Evolutionary conservation across 2,329 filamentous ascomycete genomes (phyloP).

Genomic region (Venturiaceae sp.): DNA sequence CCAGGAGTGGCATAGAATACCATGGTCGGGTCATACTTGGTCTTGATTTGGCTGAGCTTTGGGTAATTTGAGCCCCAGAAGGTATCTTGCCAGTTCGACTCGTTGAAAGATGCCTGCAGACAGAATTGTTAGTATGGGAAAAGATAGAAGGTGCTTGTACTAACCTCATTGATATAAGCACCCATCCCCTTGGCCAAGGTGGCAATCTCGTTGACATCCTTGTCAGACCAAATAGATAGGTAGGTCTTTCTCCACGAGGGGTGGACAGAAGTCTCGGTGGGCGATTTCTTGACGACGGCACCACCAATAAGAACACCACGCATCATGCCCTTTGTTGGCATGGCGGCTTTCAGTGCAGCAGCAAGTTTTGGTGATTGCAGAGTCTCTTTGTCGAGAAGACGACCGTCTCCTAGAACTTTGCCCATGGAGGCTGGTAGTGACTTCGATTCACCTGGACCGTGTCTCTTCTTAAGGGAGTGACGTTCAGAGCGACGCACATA

Average conservation of each 20-base stretch:
- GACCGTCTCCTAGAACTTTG: not conserved
- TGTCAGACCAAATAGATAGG: not conserved
- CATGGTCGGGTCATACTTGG: conserved; percentile 41
- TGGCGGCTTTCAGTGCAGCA: not conserved
- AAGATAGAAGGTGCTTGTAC: conserved; percentile 24
- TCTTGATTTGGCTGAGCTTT: conserved; percentile 40
- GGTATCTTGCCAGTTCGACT: conserved; percentile 31
- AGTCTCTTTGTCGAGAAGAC: conserved; percentile 1
- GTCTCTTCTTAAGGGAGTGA: not conserved
- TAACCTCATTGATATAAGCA: conserved; percentile 4
- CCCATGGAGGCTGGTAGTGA: not conserved
- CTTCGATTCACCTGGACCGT: not conserved
- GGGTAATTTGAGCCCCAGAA: conserved; percentile 49
- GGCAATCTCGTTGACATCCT: not conserved
- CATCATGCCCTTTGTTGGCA: conserved; percentile 4
- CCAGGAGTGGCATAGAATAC: conserved; percentile 46
- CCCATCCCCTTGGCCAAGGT: conserved; percentile 1
- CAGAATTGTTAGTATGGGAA: not conserved
- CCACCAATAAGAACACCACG: conserved; percentile 5
- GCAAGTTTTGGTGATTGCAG: conserved; percentile 3
- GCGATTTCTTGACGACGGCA: not conserved
- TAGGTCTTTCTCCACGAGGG: conserved; percentile 5
- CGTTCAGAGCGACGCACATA: not conserved
- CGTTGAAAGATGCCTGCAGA: not conserved
- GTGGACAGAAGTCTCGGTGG: conserved; percentile 3